These are phyloP conservation scores for Alternaria sp. DNA, from an alignment of 2,329 filamentous ascomycete genomes.

Conservation along the genomic window DNA sequence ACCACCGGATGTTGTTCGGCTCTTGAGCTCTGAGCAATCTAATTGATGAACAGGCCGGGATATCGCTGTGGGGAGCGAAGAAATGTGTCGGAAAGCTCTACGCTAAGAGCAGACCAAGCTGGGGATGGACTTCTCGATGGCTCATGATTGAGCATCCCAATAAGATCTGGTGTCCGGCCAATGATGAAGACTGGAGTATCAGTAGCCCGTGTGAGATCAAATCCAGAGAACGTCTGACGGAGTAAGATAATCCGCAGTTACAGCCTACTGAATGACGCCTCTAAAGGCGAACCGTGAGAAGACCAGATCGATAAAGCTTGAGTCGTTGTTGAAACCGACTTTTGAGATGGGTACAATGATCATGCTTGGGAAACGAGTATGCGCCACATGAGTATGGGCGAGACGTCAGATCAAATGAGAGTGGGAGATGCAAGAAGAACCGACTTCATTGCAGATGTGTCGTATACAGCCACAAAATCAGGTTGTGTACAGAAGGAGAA, in stretches of 20 bases:
- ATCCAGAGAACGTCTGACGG: not conserved
- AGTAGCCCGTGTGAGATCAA: not conserved
- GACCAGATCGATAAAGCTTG: not conserved
- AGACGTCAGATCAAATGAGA: not conserved
- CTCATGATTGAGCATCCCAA: not conserved
- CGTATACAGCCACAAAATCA: not conserved
- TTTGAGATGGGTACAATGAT: not conserved
- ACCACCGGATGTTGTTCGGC: slow-evolving; percentile 1
- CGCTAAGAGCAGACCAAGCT: not conserved
- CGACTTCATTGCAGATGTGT: not conserved
- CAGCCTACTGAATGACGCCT: not conserved
- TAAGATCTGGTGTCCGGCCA: not conserved
- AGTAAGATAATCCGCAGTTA: not conserved
- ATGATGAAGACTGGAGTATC: not conserved
- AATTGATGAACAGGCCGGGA: not conserved
- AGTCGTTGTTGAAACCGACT: not conserved
- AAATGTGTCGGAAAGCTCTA: not conserved
- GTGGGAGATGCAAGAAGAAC: not conserved
- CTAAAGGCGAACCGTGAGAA: not conserved
- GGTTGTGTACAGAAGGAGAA: not conserved
- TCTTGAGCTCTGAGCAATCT: slow-evolving; percentile 6
- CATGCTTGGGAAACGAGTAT: not conserved
- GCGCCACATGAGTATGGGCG: not conserved
- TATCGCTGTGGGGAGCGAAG: not conserved
- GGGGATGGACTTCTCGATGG: not conserved